Base-by-base conservation (phyloP, 75 land plant species). In the Selaginella tamariscina region DNA sequence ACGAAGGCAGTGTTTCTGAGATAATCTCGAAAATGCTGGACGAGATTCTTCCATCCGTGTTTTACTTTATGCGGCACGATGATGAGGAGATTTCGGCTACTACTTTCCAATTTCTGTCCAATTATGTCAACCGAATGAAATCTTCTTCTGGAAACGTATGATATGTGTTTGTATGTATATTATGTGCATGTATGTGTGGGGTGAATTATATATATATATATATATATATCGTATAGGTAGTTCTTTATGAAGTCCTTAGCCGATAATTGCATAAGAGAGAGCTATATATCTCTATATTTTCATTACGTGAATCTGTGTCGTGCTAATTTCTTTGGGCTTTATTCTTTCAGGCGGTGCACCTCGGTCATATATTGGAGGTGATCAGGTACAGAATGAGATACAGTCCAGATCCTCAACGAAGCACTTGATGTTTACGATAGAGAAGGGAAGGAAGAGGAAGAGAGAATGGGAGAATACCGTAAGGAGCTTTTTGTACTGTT, bases 401-500 rank as follows among this genome's bases (percentile, higher is more conserved):
- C 75, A 91, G 89, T 77, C 79, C 92, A 2, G 23, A 55, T n/a
- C 0, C 82, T 81, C 49, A 75, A 82, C 26, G 78, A 79, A 26
- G 78, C 87, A 65, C 77, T 90, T 67, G 83, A 95, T 70, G 54
- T 79, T 22, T 80, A 83, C 27, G 92, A 90, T 67, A 90, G 80
- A 64, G 78, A 84, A 72, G 99, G 99, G 20, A 57, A 30, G 57
- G 99, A 95, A 72, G 91, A 89, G 71, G 99, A 95, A 73, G 99
- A 87, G 33, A 74, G 86, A 67, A 87, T 95, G 99, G 39, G 65
- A 0, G 96, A 95, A 18, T 79, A 77, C 24, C 76, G 99, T 27
- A 90, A 79, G 64, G 96, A 91, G 28, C 71, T 95, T 18, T 75
- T 90, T 73, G 78, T 72, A 2, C 65, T 95, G 64, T 82, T 95